Evolutionary conservation across 2,329 filamentous ascomycete species (phyloP), one percentile per base, ranked within the genome.

Genomic region (Trichoderma afroharzianum): DNA sequence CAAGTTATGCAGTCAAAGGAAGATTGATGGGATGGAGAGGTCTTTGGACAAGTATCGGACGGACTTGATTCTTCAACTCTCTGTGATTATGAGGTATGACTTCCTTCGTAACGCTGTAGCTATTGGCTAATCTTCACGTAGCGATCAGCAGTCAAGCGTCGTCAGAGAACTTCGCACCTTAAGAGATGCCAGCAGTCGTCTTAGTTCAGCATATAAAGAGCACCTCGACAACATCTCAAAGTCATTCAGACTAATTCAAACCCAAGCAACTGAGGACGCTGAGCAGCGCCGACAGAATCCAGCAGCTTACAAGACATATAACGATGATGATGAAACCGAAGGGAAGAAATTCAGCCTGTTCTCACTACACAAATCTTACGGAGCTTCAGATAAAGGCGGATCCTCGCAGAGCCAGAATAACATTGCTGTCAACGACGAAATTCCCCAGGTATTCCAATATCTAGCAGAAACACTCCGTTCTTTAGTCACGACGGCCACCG

Each of bases 81-180:
- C 53, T 3, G 53, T 28, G 15, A 57, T 57, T 30, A 57, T 57
- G 53, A 57, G 53, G 53, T 57, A 57, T 9, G 26, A 4, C 1
- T 57, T 18, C 6, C 24, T 8, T 18, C 0, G 14, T 9, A 57
- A 8, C 8, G 2, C 8, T 57, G 12, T 57, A 12, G 11, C 3
- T 18, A 3, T 28, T 8, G 2, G 0, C 14, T 57, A 18, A 28
- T 28, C 53, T 0, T 8, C 1, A 14, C 1, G 14, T n/a, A 57
- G 53, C 53, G 53, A 57, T 11, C 53, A 57, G 26, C 53, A 57
- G 26, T 57, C 53, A 26, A 57, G 53, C 14, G 26, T 30, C 3
- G 26, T 57, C 15, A 57, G 26, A 18, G 53, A 57, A 57, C 26
- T 57, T 57, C 53, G 53, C 24, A 57, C 53, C 24, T 14, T 57